Conservation (phyloP, 768 basidiomycete species). For the Russula abietina region DNA sequence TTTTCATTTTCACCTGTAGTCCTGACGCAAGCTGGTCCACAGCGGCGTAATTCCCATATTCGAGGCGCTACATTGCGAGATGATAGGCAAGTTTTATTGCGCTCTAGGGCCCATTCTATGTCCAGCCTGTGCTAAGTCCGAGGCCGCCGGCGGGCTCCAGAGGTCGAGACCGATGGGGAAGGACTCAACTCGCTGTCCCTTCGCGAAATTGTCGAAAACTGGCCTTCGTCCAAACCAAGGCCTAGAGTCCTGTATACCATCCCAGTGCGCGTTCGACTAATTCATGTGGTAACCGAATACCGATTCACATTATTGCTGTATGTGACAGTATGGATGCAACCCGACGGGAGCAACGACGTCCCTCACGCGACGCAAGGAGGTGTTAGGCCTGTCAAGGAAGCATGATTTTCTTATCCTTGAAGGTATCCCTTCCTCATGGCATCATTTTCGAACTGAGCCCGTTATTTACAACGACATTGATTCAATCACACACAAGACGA, state of each 20-base stretch:
- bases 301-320: not conserved
- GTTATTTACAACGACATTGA: not conserved
- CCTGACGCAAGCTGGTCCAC: not conserved
- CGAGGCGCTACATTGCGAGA: constrained; percentile 47
- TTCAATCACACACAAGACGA: constrained; percentile 46
- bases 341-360: constrained; percentile 79
- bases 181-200: constrained; percentile 61
- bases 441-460: not conserved
- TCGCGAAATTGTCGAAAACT: constrained; percentile 59
- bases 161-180: constrained; percentile 69
- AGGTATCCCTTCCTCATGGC: constrained; percentile 39
- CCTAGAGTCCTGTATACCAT: constrained; percentile 82
- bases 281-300: not conserved
- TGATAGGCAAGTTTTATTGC: constrained; percentile 44
- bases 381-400: constrained; percentile 63
- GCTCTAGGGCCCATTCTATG: not conserved
- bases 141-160: constrained; percentile 33
- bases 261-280: constrained; percentile 38
- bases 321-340: constrained; percentile 69
- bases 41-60: constrained; percentile 68
- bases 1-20: constrained; percentile 14
- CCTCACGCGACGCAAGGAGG: constrained; percentile 59
- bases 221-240: constrained; percentile 64
- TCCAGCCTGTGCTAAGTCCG: not conserved
- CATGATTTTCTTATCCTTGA: constrained; percentile 81